Evolutionary conservation across 2,329 filamentous ascomycete species (phyloP).

Genomic region (Pyrenophora graminea): DNA sequence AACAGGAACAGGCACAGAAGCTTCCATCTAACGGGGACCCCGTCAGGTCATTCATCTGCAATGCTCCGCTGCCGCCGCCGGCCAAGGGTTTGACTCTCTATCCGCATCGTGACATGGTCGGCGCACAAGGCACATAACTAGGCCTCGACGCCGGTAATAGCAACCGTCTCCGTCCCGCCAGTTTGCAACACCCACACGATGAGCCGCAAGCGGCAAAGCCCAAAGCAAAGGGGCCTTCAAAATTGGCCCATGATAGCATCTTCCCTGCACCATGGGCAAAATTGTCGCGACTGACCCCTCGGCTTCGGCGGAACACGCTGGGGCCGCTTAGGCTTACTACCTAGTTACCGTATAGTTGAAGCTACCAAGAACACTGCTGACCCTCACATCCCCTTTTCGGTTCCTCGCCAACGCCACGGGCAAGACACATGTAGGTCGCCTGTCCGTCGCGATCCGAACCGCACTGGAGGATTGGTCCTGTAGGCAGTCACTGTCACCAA

Average conservation of each 20-base stretch:
- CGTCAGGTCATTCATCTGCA: constrained; percentile 7
- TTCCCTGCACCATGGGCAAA: constrained; percentile 15
- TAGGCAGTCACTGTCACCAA: no score
- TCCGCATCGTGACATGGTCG: constrained; percentile 14
- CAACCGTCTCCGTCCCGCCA: constrained; percentile 21
- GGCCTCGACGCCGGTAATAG: constrained; percentile 16
- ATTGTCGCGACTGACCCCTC: constrained; percentile 16
- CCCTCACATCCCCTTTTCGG: background rate
- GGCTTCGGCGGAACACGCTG: constrained; percentile 10
- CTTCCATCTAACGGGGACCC: constrained; percentile 2
- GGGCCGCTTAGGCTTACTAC: constrained; percentile 10
- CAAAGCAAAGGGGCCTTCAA: constrained; percentile 4
- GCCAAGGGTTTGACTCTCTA: constrained; percentile 7
- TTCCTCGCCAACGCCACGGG: background rate
- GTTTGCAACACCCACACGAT: constrained; percentile 14
- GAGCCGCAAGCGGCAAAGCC: constrained; percentile 16
- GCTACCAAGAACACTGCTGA: background rate
- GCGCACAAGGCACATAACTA: constrained; percentile 22
- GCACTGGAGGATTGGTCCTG: background rate
- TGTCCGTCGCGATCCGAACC: constrained; percentile 5
- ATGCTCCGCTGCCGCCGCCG: background rate
- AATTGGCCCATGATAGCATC: constrained; percentile 21
- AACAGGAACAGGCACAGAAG: background rate
- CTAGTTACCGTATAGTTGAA: background rate
- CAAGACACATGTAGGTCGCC: background rate